These are phyloP conservation scores for Cladobotryum mycophilum DNA, from an alignment of 2,329 filamentous ascomycete species.

Conservation along the genomic window DNA sequence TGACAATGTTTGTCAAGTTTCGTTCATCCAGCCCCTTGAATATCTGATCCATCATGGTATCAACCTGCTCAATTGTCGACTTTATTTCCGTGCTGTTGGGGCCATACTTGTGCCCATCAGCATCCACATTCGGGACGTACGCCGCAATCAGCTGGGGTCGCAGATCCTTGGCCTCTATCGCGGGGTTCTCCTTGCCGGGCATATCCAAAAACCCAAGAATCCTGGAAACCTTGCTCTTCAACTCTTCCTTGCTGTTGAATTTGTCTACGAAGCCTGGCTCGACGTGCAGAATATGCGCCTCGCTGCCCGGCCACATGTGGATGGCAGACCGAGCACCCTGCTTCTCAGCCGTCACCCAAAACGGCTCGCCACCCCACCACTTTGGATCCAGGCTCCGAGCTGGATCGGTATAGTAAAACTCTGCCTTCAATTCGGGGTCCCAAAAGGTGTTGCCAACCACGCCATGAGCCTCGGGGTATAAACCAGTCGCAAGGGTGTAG, in stretches of 20 bases:
- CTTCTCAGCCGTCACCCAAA: slow-evolving; percentile 89
- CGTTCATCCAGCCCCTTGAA: slow-evolving; percentile 70
- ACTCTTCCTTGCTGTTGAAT: slow-evolving; percentile 70
- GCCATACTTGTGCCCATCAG: slow-evolving; percentile 79
- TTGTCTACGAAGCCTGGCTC: slow-evolving; percentile 78
- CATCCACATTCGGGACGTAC: slow-evolving; percentile 90
- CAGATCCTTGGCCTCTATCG: slow-evolving; percentile 43
- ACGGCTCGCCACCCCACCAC: slow-evolving; percentile 92
- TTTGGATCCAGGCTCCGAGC: slow-evolving; percentile 69
- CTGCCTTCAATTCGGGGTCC: slow-evolving; percentile 68
- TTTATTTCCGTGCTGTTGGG: slow-evolving; percentile 93
- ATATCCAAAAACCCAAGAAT: slow-evolving; percentile 80
- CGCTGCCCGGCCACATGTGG: slow-evolving; percentile 98
- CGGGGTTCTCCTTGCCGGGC: slow-evolving; percentile 60
- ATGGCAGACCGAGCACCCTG: slow-evolving; percentile 74
- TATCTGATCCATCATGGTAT: slow-evolving; percentile 72
- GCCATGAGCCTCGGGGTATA: slow-evolving; percentile 90
- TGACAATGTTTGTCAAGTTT: slow-evolving; percentile 85
- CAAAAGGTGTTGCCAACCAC: slow-evolving; percentile 93
- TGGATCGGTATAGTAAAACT: slow-evolving; percentile 85
- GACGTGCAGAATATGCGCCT: slow-evolving; percentile 71
- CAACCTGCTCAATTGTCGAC: slow-evolving; percentile 69
- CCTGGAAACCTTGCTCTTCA: slow-evolving; percentile 69
- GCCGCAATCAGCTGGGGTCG: slow-evolving; percentile 88
- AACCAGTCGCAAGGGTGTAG: slow-evolving; percentile 84